Conservation (phyloP, 108 stramenopile genomes). For the Cyclotella cryptica region DNA sequence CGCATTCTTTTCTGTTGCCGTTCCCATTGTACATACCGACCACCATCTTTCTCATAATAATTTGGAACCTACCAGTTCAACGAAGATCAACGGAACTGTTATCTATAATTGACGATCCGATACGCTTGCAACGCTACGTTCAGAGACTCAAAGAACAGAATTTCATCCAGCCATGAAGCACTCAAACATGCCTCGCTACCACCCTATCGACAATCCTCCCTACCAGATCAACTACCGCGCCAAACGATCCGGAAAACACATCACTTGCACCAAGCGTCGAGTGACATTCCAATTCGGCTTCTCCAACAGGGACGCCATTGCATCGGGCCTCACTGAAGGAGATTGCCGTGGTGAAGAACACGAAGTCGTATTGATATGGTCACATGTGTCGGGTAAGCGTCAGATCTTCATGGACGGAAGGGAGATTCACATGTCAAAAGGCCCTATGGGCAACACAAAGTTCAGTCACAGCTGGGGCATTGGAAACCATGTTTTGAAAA, state of each 20-base stretch:
- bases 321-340: conserved; percentile 32
- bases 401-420: conserved; percentile 47
- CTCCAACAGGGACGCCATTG: conserved; percentile 38
- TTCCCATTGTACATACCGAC: too few species aligned
- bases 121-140: too few species aligned
- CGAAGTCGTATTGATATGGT: conserved; percentile 59
- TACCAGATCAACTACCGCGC: conserved; percentile 57
- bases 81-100: too few species aligned
- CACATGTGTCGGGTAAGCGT: conserved; percentile 54
- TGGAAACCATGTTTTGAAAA: conserved; percentile 63
- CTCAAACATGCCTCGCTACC: conserved; percentile 27
- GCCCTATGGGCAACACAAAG: conserved; percentile 57
- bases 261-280: conserved; percentile 47
- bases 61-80: too few species aligned
- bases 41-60: too few species aligned
- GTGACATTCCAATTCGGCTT: conserved; percentile 57
- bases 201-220: conserved; percentile 49
- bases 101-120: too few species aligned
- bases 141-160: background rate
- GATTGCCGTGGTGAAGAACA: conserved; percentile 63
- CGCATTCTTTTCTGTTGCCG: too few species aligned
- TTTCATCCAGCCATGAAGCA: background rate
- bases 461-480: conserved; percentile 70
- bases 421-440: conserved; percentile 71
- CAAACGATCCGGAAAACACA: conserved; percentile 51